Conservation (phyloP, 2,329 filamentous ascomycete genomes). For the Venturia aucupariae region DNA sequence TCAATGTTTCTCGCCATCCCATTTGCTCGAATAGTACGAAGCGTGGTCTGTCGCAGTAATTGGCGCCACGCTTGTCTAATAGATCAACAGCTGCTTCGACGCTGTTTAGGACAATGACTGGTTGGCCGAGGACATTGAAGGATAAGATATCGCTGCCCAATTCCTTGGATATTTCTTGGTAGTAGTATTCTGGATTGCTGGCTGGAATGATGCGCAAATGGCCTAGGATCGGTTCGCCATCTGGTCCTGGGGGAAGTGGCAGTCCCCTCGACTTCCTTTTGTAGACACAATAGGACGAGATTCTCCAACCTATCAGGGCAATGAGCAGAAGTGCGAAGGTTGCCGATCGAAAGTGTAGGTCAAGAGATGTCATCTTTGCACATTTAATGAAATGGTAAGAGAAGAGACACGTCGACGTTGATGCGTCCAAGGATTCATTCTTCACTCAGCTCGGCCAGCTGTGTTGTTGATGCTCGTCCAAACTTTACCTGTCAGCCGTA, state of each 20-base stretch:
- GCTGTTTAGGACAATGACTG: slow-evolving; percentile 38
- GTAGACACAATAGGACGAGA: neutral
- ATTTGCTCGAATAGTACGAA: slow-evolving; percentile 31
- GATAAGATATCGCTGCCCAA: slow-evolving; percentile 20
- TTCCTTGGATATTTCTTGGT: slow-evolving; percentile 16
- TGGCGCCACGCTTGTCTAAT: slow-evolving; percentile 37
- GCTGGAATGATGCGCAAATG: slow-evolving; percentile 20
- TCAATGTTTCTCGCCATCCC: slow-evolving; percentile 40
- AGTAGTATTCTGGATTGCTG: slow-evolving; percentile 20
- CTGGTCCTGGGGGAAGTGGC: slow-evolving; percentile 20
- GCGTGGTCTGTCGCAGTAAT: slow-evolving; percentile 26
- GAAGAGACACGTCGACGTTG: neutral
- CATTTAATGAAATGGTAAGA: neutral
- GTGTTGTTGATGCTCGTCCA: neutral
- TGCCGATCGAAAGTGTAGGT: neutral
- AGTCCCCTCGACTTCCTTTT: slow-evolving; percentile 9
- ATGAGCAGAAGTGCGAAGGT: neutral
- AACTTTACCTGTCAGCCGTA: neutral
- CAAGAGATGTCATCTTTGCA: neutral
- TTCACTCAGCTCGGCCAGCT: neutral
- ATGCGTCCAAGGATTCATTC: neutral
- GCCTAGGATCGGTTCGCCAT: slow-evolving; percentile 20
- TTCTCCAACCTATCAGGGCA: neutral
- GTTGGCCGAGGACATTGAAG: slow-evolving; percentile 29
- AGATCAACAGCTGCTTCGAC: slow-evolving; percentile 35